Base-by-base conservation (phyloP, 148 eudicot genomes). In the Silene latifolia region DNA sequence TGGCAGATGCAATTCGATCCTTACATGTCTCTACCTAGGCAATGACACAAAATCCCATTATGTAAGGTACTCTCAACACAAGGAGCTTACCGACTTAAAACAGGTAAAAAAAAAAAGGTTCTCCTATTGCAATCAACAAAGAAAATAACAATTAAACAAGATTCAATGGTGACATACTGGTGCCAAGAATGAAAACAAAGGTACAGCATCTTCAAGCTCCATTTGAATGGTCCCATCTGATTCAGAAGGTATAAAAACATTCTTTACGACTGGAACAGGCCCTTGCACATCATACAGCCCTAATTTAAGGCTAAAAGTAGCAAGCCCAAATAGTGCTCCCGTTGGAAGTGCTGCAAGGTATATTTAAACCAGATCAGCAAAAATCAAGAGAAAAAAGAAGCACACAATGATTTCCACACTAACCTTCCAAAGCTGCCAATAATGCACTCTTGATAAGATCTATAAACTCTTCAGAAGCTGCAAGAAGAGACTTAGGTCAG, bases 271-370 rank as follows among this genome's bases (percentile, higher is more conserved):
- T 69, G 98, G 97, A 82, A 94, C 82, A 59, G 98, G 90, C 72
- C 98, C 98, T 84, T 94, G 98, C 79, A 94, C 97, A 86, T 94
- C 97, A 86, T 91, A 94, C 79, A 94, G 82, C 69, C 98, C 98
- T 63, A 94, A 81, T 80, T 91, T 94, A 82, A 88, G 90, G 90
- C 96, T 91, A 80, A 94, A 91, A 56, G 95, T 85, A 74, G 92
- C 93, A 81, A 94, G 95, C 57, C 98, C 98, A 82, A 94, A 94
- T 67, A 94, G 93, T 77, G 98, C 87, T 76, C 98, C 98, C 9
- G 93, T 89, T 58, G 80, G 88, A 80, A 91, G 89, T 81, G 97
- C 98, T 94, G 86, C 23, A 72, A 71, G 53, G 54, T 66, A 84
- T 44, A 58, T 47, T 25, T 13, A 66, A 66, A 7, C 25, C 48